phyloP scores from a whole-genome alignment of 1,284 basidiomycete genomes.

The Heterobasidion parviporum region DNA sequence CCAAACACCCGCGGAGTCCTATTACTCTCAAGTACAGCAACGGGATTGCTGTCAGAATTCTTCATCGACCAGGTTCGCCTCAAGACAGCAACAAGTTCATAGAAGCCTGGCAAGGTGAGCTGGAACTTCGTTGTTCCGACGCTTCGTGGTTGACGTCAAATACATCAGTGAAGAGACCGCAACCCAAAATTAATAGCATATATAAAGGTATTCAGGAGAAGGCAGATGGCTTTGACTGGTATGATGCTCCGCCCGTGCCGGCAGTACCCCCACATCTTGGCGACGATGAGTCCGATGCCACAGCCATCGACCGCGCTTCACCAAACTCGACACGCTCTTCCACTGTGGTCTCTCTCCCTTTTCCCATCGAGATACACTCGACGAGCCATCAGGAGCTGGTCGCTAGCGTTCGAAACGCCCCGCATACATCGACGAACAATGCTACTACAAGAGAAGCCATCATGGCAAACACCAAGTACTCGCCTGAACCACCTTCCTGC shows the following conservation, averaged over 20 bases:
- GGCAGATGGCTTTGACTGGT: background rate
- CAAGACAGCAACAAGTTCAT: background rate
- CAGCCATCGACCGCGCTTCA: background rate
- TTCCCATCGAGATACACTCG: background rate
- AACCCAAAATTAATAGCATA: background rate
- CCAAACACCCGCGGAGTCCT: background rate
- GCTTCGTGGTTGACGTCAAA: background rate
- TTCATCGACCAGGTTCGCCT: background rate
- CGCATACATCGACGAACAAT: background rate
- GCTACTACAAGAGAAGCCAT: background rate
- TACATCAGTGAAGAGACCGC: background rate
- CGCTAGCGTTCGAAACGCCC: background rate
- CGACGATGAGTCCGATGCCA: background rate
- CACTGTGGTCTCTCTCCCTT: background rate
- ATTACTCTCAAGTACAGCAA: slow-evolving; percentile 2
- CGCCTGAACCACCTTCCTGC: background rate
- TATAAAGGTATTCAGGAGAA: background rate
- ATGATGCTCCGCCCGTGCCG: background rate
- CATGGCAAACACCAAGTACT: background rate
- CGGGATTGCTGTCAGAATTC: slow-evolving; percentile 4
- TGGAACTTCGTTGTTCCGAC: background rate
- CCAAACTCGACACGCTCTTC: background rate
- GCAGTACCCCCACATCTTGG: background rate
- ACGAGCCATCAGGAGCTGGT: background rate
- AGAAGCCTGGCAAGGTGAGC: background rate